Evolutionary conservation across 768 basidiomycete genomes (phyloP), one percentile per base, ranked within the genome.

Genomic region (Phylloporus arenicola): DNA sequence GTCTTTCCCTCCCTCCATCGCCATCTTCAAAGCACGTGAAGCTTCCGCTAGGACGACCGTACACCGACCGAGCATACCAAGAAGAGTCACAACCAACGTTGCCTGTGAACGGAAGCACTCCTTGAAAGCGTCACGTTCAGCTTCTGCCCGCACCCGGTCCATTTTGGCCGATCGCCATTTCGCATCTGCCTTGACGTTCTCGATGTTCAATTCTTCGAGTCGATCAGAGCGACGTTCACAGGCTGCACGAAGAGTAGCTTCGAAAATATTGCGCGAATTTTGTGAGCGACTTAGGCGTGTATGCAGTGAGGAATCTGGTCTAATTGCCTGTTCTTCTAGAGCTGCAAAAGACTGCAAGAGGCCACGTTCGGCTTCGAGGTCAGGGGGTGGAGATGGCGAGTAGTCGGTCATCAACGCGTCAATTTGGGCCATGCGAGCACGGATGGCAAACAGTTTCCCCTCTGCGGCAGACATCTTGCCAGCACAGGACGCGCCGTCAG

Each of bases 211-310:
- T 24, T 90, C 86, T 61, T 92, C 91, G 31, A 91, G 69, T 57
- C 82, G 83, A 55, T 90, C 88, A 4, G 84, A 87, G 53, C 78
- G 82, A 47, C 91, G 75, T 61, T 93, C 87, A 30, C 84, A 81
- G 43, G 84, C 83, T 14, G 88, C 88, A n/a, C 86, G 81, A 62
- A 92, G 78, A 33, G 86, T 88, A 14, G 88, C 90, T 42, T 90
- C 88, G 61, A 92, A 90, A 77, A 92, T 86, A 29, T 84, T 81
- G 53, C 72, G 75, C 4, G 88, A 82, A 63, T 91, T 92, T 50
- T 76, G 76, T 3, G 88, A 84, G 6, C 84, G 80, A 60, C 81
- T 79, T 25, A 88, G 63, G 48, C 82, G 77, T 46, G 70, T 65
- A 52, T 75, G 79, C 38, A 89, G 66, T 1, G 76, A 64, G 8